Conservation (phyloP, 768 basidiomycete genomes). For the Coprinopsis marcescibilis region DNA sequence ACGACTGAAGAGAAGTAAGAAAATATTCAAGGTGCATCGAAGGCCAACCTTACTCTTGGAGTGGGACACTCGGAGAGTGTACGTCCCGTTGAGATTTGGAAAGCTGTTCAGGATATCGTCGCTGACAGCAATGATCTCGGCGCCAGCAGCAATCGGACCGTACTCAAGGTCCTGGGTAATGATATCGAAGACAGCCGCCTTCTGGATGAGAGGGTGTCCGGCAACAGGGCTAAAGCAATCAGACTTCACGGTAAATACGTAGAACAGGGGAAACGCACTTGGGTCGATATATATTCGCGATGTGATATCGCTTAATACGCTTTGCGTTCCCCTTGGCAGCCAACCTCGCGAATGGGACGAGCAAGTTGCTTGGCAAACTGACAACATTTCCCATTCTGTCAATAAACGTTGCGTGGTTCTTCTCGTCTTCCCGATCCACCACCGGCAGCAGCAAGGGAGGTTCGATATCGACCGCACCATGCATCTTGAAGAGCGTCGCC, state of each 20-base stretch:
- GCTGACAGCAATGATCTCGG: slow-evolving; percentile 67
- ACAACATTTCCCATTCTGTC: slow-evolving; percentile 79
- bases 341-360: slow-evolving; percentile 75
- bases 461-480: slow-evolving; percentile 86
- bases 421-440: slow-evolving; percentile 55
- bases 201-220: slow-evolving; percentile 68
- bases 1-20: slow-evolving; percentile 47
- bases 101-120: slow-evolving; percentile 65
- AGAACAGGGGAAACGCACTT: slow-evolving; percentile 38
- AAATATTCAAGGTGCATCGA: neutral
- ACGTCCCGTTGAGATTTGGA: slow-evolving; percentile 59
- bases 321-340: slow-evolving; percentile 62
- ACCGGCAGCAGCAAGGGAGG: slow-evolving; percentile 80
- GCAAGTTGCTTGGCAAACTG: slow-evolving; percentile 62
- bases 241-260: slow-evolving; percentile 2
- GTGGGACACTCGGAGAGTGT: slow-evolving; percentile 78
- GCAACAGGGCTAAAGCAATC: slow-evolving; percentile 44
- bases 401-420: slow-evolving; percentile 64
- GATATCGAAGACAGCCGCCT: slow-evolving; percentile 80
- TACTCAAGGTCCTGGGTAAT: slow-evolving; percentile 65
- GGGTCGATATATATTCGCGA: slow-evolving; percentile 65
- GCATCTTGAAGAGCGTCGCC: slow-evolving; percentile 73
- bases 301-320: slow-evolving; percentile 80
- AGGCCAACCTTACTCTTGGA: slow-evolving; percentile 62
- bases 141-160: slow-evolving; percentile 64